Conservation (phyloP, 352 stramenopile genomes). For the Globisporangium sylvaticum region DNA sequence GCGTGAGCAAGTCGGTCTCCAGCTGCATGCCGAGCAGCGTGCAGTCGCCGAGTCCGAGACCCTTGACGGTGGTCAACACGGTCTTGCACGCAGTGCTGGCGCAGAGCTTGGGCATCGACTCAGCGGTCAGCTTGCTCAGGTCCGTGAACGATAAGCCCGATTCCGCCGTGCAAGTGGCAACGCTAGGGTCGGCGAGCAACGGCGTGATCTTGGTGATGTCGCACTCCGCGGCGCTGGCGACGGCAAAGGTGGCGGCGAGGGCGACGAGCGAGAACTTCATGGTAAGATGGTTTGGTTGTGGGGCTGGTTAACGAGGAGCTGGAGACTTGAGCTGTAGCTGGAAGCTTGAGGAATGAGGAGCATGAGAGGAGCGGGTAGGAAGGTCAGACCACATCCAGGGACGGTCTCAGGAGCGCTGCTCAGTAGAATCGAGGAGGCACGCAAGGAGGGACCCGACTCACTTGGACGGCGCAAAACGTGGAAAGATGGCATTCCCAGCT, state of each 20-base stretch:
- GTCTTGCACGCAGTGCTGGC: constrained; percentile 18
- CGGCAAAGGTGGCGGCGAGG: constrained; percentile 4
- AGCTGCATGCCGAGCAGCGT: constrained; percentile 18
- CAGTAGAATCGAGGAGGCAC: neutral
- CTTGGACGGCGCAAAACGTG: neutral
- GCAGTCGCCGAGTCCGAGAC: constrained; percentile 28
- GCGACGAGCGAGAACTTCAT: constrained; percentile 16
- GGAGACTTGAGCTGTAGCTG: neutral
- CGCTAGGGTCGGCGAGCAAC: constrained; percentile 2
- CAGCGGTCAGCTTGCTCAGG: constrained; percentile 3
- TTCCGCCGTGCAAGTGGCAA: constrained; percentile 9
- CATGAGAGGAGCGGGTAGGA: neutral
- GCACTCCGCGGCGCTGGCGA: constrained; percentile 2
- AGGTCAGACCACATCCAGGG: neutral
- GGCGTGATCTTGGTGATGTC: constrained; percentile 11
- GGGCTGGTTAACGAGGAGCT: no score
- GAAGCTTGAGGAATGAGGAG: constrained; percentile 7
- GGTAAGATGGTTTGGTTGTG: neutral
- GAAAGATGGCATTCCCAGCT: neutral
- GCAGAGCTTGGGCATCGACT: constrained; percentile 20
- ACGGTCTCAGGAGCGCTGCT: neutral
- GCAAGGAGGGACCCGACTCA: neutral
- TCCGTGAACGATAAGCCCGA: constrained; percentile 24
- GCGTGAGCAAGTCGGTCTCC: constrained; percentile 21
- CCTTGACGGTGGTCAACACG: constrained; percentile 17